Evolutionary conservation across 495 filamentous ascomycete genomes (phyloP).

Genomic region (Neurospora sp.): DNA sequence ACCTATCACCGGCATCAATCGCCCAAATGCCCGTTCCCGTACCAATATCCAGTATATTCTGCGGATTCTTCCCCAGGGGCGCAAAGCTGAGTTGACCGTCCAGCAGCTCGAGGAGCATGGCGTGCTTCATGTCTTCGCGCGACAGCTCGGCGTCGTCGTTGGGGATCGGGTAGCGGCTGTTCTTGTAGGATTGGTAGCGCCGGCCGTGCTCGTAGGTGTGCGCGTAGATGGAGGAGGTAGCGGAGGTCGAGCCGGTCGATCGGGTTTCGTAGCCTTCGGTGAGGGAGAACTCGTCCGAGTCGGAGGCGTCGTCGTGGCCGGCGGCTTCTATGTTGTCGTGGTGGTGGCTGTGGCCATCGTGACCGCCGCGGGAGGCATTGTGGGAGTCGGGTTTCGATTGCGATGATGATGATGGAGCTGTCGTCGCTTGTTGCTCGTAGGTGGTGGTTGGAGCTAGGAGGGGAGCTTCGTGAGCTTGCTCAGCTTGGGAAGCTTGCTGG

Average conservation of each 20-base stretch:
- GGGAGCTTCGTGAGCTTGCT: neutral
- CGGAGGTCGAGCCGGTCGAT: slow-evolving; percentile 21
- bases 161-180: slow-evolving; percentile 44
- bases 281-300: slow-evolving; percentile 18
- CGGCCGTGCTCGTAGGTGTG: slow-evolving; percentile 45
- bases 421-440: neutral
- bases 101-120: slow-evolving; percentile 23
- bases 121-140: slow-evolving; percentile 38
- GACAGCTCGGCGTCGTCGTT: slow-evolving; percentile 45
- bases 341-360: neutral
- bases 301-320: slow-evolving; percentile 1
- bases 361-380: neutral
- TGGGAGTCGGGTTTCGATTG: neutral
- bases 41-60: slow-evolving; percentile 37
- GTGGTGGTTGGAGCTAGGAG: neutral
- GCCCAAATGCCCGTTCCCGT: slow-evolving; percentile 51
- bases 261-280: slow-evolving; percentile 19
- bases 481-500: neutral
- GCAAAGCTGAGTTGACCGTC: slow-evolving; percentile 35
- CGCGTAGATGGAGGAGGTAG: slow-evolving; percentile 32
- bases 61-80: slow-evolving; percentile 29
- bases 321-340: slow-evolving; percentile 15
- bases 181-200: slow-evolving; percentile 45
- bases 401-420: neutral
- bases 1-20: slow-evolving; percentile 33